Conservation (phyloP, 2,329 filamentous ascomycete genomes). For the Colletotrichum sp. region DNA sequence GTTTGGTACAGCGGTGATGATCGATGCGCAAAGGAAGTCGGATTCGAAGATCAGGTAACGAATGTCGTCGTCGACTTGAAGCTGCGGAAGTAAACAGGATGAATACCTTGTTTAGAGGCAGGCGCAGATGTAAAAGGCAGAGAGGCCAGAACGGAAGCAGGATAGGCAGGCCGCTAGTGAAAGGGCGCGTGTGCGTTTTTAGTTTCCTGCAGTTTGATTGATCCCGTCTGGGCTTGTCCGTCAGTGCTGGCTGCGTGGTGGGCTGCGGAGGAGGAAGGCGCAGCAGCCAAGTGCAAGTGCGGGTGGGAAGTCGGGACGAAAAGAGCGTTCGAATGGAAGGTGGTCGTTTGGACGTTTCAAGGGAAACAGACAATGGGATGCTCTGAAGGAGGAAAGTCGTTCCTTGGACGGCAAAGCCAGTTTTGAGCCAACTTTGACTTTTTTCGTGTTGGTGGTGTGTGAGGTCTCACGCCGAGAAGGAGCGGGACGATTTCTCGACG, state of each 20-base stretch:
- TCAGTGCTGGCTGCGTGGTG: background rate
- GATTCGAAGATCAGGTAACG: background rate
- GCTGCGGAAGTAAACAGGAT: background rate
- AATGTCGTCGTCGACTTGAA: slow-evolving; percentile 5
- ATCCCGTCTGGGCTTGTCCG: background rate
- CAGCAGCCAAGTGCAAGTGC: slow-evolving; percentile 1
- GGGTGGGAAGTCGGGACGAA: slow-evolving; percentile 6
- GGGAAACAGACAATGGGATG: background rate
- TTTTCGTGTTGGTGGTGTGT: background rate
- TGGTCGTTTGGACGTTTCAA: background rate
- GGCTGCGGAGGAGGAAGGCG: slow-evolving; percentile 6
- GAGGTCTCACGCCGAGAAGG: slow-evolving; percentile 1
- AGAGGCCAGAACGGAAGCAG: background rate
- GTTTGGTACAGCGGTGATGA: background rate
- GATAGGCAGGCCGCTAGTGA: background rate
- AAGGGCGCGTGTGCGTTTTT: slow-evolving; percentile 10
- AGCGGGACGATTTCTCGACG: slow-evolving; percentile 1
- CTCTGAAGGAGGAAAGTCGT: background rate
- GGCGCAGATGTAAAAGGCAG: background rate
- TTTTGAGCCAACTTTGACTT: background rate
- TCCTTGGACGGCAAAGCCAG: background rate
- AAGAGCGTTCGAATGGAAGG: background rate
- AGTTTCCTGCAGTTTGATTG: background rate
- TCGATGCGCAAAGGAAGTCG: background rate
- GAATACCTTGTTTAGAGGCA: slow-evolving; percentile 4